phyloP scores from a whole-genome alignment of 371 early-diverging fungal species.

The Rhizomucor miehei region DNA sequence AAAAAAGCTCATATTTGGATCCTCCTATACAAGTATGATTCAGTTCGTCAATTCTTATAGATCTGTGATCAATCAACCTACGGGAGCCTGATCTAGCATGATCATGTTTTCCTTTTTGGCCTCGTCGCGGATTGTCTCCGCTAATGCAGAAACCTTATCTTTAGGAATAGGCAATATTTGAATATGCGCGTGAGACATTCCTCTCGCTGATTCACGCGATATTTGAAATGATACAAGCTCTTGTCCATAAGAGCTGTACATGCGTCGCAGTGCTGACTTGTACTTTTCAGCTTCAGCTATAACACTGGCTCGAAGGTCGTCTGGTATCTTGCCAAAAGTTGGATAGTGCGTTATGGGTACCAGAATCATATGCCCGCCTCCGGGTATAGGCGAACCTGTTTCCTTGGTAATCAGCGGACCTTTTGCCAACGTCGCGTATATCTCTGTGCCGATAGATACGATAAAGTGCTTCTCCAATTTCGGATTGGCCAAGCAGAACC shows the following conservation, averaged over 20 bases:
- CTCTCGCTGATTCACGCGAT: slow-evolving; percentile 42
- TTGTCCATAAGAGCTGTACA: slow-evolving; percentile 50
- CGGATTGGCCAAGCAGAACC: slow-evolving; percentile 88
- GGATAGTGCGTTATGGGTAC: slow-evolving; percentile 74
- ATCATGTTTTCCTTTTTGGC: slow-evolving; percentile 33
- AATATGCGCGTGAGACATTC: slow-evolving; percentile 58
- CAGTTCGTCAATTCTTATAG: neutral
- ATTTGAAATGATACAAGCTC: slow-evolving; percentile 73
- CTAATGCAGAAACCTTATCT: slow-evolving; percentile 30
- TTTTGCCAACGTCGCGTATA: slow-evolving; percentile 77
- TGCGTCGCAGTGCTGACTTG: slow-evolving; percentile 44
- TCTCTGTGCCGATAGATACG: slow-evolving; percentile 65
- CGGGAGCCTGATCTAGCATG: slow-evolving; percentile 42
- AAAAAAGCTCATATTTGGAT: slow-evolving; percentile 49
- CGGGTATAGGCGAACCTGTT: slow-evolving; percentile 40
- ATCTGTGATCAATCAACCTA: slow-evolving; percentile 17
- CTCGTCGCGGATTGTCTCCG: slow-evolving; percentile 29
- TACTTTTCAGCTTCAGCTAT: slow-evolving; percentile 59
- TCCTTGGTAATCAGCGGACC: slow-evolving; percentile 56
- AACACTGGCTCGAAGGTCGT: slow-evolving; percentile 36
- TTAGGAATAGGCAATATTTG: slow-evolving; percentile 61
- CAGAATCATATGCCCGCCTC: slow-evolving; percentile 70
- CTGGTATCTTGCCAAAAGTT: slow-evolving; percentile 46
- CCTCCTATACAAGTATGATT: slow-evolving; percentile 10
- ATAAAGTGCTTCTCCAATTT: slow-evolving; percentile 79